These are phyloP conservation scores for Mucor velutinosus DNA, from an alignment of 371 early-diverging fungal species.

Conservation along the genomic window DNA sequence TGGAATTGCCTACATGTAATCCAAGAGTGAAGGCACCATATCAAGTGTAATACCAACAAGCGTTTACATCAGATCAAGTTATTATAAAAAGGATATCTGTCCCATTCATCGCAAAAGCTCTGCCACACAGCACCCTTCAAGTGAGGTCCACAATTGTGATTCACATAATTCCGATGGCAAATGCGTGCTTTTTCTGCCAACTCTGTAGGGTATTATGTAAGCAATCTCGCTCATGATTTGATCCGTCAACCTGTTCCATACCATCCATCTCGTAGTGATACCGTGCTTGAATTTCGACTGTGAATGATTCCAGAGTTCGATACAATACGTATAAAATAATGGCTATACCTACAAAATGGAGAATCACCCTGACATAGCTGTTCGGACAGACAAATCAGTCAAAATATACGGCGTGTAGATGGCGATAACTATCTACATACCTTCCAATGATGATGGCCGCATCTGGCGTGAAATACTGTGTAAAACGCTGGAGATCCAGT, in stretches of 20 bases:
- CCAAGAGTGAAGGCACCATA: neutral
- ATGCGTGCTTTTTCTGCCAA: constrained; percentile 4
- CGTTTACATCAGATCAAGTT: neutral
- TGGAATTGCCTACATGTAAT: constrained; percentile 13
- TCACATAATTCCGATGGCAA: constrained; percentile 13
- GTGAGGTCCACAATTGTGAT: constrained; percentile 19
- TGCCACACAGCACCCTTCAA: constrained; percentile 15
- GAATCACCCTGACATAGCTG: constrained; percentile 1
- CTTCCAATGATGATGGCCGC: constrained; percentile 10
- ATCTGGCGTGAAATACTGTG: constrained; percentile 6
- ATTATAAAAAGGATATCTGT: constrained; percentile 16
- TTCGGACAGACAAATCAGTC: neutral
- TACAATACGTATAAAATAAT: neutral
- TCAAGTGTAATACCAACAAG: neutral
- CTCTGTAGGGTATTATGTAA: constrained; percentile 3
- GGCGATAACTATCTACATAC: neutral
- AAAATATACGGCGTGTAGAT: neutral
- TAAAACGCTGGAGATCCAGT: neutral
- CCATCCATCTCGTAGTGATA: neutral
- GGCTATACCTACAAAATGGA: neutral
- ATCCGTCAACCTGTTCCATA: neutral
- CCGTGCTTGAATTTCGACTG: neutral
- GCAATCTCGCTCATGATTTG: neutral
- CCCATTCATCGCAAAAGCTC: constrained; percentile 23
- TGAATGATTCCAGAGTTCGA: neutral